These are phyloP conservation scores for Catharanthus roseus DNA, from an alignment of 257 asterid genomes.

Conservation along the genomic window DNA sequence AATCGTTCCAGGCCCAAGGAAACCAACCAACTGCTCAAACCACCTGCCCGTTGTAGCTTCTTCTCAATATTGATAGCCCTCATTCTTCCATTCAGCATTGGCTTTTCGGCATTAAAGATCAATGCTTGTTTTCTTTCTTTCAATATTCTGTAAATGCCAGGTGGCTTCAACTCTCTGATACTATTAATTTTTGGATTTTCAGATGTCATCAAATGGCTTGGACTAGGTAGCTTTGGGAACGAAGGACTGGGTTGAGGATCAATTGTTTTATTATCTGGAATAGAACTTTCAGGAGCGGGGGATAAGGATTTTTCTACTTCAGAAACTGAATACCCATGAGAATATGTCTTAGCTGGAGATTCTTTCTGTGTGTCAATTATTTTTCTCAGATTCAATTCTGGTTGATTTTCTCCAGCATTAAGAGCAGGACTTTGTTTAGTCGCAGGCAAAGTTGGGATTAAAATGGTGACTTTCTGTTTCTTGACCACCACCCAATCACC, in stretches of 20 bases:
- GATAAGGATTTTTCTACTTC: conserved; percentile 40
- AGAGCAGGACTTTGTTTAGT: conserved; percentile 24
- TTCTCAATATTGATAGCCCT: conserved; percentile 54
- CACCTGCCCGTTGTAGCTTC: conserved; percentile 70
- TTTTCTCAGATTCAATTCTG: conserved; percentile 29
- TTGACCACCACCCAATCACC: conserved; percentile 68
- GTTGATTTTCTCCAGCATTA: conserved; percentile 28
- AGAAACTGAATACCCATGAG: conserved; percentile 25
- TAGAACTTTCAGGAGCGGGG: conserved; percentile 27
- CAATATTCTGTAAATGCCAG: conserved; percentile 20
- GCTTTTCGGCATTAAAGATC: conserved; percentile 31
- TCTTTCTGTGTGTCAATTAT: conserved; percentile 22
- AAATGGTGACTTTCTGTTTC: conserved; percentile 75
- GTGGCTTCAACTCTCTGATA: conserved; percentile 17
- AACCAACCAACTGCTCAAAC: conserved; percentile 75
- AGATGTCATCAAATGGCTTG: conserved; percentile 23
- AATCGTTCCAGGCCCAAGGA: conserved; percentile 72
- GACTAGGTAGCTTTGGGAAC: conserved; percentile 25
- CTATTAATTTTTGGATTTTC: conserved; percentile 29
- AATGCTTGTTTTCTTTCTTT: conserved; percentile 29
- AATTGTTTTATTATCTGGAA: conserved; percentile 17
- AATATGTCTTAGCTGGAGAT: conserved; percentile 20
- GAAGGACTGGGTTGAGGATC: conserved; percentile 34
- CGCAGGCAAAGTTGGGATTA: conserved; percentile 68
- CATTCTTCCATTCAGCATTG: conserved; percentile 44